Evolutionary conservation across 805 yeast species (phyloP), one percentile per base, ranked within the genome.

Genomic region (Teunomyces panamensis): DNA sequence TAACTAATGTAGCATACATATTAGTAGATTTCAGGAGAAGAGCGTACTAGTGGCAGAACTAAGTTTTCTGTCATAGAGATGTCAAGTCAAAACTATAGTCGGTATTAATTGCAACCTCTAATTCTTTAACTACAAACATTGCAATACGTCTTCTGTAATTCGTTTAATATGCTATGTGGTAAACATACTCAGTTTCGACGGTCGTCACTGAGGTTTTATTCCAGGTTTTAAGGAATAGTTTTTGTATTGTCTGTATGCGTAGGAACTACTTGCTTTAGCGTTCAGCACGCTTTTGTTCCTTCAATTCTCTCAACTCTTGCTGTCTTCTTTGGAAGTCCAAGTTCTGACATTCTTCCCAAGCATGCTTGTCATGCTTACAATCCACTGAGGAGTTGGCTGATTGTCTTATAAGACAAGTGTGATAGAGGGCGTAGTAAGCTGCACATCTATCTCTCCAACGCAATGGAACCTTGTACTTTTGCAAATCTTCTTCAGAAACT

Each of bases 371-470:
- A 54, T 85, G 85, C 49, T 78, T 74, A 58, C 96, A 88, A 57
- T 80, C 81, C 39, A 72, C 71, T 4, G 73, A 64, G 2, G 68
- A 60, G 58, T 70, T 71, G 49, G 75, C 75, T 11, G 69, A 62
- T 53, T 71, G 74, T 60, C 77, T 71, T 30, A 67, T 63, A 44
- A 71, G 71, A 61, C 77, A 73, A 9, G 72, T 68, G 48, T 70
- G 72, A 55, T 67, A 71, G 47, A 72, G 71, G 24, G 76, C 77
- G 55, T 63, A 73, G 62, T 71, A 71, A 30, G 74, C 68, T 9
- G 95, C 94, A 68, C 96, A 88, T 67, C 95, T 80, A 65, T 88
- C 96, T 57, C 96, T 76, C 78, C 84, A 88, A 50, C 79, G 81
- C 52, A 89, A 71, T 17, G 96, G 96, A 48, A 88, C 83, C 63